Evolutionary conservation across 2,329 filamentous ascomycete species (phyloP).

Genomic region (Monosporascus ibericus): DNA sequence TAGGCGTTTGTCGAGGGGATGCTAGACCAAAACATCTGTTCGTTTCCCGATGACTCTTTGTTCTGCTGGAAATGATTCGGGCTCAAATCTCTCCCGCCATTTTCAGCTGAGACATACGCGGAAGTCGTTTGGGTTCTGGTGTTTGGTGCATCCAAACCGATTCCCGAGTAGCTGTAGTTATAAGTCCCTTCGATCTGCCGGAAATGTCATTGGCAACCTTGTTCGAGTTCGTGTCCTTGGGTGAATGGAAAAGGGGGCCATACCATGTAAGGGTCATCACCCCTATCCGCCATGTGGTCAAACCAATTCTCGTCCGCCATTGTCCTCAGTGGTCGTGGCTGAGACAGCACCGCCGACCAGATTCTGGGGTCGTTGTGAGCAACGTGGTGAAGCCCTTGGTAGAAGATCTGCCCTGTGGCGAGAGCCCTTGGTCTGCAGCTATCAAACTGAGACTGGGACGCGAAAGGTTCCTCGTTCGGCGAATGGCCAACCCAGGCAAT

Average conservation of each 20-base stretch:
- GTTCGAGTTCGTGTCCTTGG: background rate
- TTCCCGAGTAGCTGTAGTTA: slow-evolving; percentile 8
- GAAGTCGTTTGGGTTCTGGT: slow-evolving; percentile 19
- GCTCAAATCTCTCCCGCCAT: slow-evolving; percentile 19
- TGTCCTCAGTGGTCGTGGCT: slow-evolving; percentile 9
- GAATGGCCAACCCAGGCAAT: slow-evolving; percentile 11
- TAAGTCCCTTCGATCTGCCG: slow-evolving; percentile 17
- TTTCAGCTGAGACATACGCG: slow-evolving; percentile 23
- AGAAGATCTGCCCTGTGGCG: background rate
- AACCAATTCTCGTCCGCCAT: slow-evolving; percentile 18
- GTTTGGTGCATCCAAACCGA: slow-evolving; percentile 14
- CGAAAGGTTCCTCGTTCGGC: slow-evolving; percentile 10
- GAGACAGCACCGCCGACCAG: slow-evolving; percentile 13
- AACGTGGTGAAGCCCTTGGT: background rate
- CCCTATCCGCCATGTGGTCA: slow-evolving; percentile 15
- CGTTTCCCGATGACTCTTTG: slow-evolving; percentile 21
- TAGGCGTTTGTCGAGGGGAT: slow-evolving; percentile 20
- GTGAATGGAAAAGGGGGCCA: slow-evolving; percentile 1
- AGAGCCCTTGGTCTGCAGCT: slow-evolving; percentile 7
- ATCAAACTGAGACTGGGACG: slow-evolving; percentile 16
- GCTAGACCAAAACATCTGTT: slow-evolving; percentile 17
- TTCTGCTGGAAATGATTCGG: slow-evolving; percentile 23
- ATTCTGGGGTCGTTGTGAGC: background rate
- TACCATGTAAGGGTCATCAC: slow-evolving; percentile 20
- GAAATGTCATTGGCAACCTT: slow-evolving; percentile 7